Conservation (phyloP, 2,329 filamentous ascomycete species). For the Capronia americana region DNA sequence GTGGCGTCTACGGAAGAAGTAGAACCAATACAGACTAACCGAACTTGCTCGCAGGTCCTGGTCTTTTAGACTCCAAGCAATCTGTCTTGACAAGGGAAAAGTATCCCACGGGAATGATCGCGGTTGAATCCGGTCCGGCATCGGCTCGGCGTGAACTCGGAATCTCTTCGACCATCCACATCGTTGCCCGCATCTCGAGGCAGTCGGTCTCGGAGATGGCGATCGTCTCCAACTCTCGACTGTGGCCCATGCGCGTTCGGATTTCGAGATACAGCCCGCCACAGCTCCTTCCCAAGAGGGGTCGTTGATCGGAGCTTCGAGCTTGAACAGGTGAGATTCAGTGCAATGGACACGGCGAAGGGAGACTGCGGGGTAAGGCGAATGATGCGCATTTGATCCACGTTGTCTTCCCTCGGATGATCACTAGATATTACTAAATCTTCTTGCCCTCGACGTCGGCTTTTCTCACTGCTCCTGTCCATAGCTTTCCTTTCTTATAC, state of each 20-base stretch:
- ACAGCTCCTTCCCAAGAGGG: slow-evolving; percentile 12
- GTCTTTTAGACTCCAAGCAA: background rate
- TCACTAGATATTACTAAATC: background rate
- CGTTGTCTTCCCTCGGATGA: slow-evolving; percentile 2
- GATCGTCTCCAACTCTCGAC: background rate
- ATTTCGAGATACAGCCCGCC: slow-evolving; percentile 1
- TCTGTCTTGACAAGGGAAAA: background rate
- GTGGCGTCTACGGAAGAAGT: slow-evolving; percentile 36
- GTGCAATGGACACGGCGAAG: background rate
- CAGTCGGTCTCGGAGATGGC: background rate
- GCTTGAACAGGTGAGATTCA: background rate
- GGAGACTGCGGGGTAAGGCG: slow-evolving; percentile 3
- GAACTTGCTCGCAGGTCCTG: background rate
- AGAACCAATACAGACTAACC: slow-evolving; percentile 34
- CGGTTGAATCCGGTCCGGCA: slow-evolving; percentile 3
- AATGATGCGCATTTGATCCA: background rate
- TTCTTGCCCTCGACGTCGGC: background rate
- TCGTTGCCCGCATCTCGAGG: slow-evolving; percentile 3
- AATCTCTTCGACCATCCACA: background rate
- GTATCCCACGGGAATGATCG: background rate
- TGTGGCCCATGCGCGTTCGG: background rate
- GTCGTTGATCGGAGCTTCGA: slow-evolving; percentile 1
- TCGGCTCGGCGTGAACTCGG: slow-evolving; percentile 5
- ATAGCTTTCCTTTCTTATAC: background rate
- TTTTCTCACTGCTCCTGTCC: background rate